phyloP scores from a whole-genome alignment of 805 yeast species.

The Myxozyma sirexii region DNA sequence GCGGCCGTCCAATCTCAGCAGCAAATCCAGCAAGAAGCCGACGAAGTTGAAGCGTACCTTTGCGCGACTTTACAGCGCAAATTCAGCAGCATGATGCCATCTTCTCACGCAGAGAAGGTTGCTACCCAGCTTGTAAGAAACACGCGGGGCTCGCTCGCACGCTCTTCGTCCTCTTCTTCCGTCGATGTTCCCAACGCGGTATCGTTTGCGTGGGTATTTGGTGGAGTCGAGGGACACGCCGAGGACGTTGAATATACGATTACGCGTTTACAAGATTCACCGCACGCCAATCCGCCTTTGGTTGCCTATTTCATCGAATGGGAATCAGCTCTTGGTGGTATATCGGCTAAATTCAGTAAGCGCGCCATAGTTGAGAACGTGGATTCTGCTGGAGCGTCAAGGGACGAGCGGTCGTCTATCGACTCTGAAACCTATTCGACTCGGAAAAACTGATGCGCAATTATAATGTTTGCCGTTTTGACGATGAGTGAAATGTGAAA shows the following conservation, averaged over 20 bases:
- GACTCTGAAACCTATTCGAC: background rate
- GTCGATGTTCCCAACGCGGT: background rate
- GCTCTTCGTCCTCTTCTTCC: background rate
- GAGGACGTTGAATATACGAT: conserved; percentile 20
- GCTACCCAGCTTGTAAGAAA: conserved; percentile 15
- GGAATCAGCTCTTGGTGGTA: conserved; percentile 13
- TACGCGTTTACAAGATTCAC: background rate
- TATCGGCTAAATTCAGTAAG: conserved; percentile 12
- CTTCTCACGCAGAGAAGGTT: conserved; percentile 10
- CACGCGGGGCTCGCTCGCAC: conserved; percentile 1
- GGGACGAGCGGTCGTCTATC: background rate
- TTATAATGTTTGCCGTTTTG: background rate
- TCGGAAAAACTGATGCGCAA: background rate
- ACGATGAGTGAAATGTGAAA: background rate
- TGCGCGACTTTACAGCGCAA: conserved; percentile 3
- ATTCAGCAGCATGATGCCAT: conserved; percentile 1
- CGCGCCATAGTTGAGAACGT: background rate
- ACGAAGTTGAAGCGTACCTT: conserved; percentile 13
- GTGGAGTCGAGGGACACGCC: conserved; percentile 20
- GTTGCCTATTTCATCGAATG: conserved; percentile 14
- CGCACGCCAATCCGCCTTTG: background rate
- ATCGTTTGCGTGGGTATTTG: conserved; percentile 27
- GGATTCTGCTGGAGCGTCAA: background rate
- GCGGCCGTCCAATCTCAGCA: background rate
- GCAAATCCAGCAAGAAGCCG: conserved; percentile 3